These are phyloP conservation scores for Talaromyces sp. DNA, from an alignment of 2,329 filamentous ascomycete genomes.

Conservation along the genomic window DNA sequence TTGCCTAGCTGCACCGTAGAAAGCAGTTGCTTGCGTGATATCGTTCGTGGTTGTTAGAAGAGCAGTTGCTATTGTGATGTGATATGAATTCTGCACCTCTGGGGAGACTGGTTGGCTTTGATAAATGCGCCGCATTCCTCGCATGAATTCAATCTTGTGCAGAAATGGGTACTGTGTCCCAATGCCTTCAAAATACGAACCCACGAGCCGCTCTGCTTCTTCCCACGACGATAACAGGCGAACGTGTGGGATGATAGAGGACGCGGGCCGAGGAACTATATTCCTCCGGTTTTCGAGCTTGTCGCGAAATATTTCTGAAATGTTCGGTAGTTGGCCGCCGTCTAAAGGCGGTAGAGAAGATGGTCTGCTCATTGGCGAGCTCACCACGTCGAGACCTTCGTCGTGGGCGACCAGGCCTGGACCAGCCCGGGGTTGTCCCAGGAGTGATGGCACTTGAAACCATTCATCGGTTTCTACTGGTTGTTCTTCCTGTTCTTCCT, in stretches of 20 bases:
- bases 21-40: constrained; percentile 26
- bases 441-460: constrained; percentile 35
- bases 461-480: constrained; percentile 29
- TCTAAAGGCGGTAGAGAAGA: constrained; percentile 17
- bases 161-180: constrained; percentile 37
- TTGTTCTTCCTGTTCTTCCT: neutral
- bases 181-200: constrained; percentile 35
- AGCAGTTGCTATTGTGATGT: constrained; percentile 34
- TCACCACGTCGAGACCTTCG: constrained; percentile 7
- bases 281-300: constrained; percentile 34
- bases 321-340: constrained; percentile 31
- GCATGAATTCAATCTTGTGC: constrained; percentile 29
- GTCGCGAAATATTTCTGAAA: constrained; percentile 37
- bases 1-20: constrained; percentile 32
- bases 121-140: constrained; percentile 31
- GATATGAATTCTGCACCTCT: constrained; percentile 31
- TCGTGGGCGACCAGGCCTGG: constrained; percentile 17
- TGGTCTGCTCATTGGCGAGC: neutral
- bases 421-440: constrained; percentile 24
- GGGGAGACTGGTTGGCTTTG: constrained; percentile 27
- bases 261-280: constrained; percentile 27
- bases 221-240: constrained; percentile 30
- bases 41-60: constrained; percentile 31
- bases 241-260: constrained; percentile 25
- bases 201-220: constrained; percentile 29